Evolutionary conservation across 2,329 filamentous ascomycete species (phyloP).

Genomic region (Penicillium capsulatum): DNA sequence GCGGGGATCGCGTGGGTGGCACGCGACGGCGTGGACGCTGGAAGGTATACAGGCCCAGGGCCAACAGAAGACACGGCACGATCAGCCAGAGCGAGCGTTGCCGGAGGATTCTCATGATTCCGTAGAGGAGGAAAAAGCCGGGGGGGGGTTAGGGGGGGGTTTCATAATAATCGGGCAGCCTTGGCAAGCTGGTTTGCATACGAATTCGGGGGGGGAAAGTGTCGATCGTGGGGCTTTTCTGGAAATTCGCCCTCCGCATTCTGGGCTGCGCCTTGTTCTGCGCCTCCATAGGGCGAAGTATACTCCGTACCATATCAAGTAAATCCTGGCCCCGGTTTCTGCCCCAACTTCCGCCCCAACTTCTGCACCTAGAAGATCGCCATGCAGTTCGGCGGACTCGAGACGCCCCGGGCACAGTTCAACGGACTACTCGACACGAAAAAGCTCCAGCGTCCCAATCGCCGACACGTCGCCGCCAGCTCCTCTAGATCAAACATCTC

Average conservation of each 20-base stretch:
- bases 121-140: not conserved
- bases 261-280: too few species aligned
- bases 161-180: too few species aligned
- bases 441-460: constrained; percentile 35
- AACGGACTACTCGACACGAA: constrained; percentile 40
- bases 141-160: too few species aligned
- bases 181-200: not conserved
- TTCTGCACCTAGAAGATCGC: constrained; percentile 43
- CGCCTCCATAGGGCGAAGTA: too few species aligned
- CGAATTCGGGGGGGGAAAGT: not conserved
- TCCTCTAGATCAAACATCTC: constrained; percentile 42
- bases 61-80: constrained; percentile 2
- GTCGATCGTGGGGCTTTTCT: not conserved
- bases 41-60: constrained; percentile 2
- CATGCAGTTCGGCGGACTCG: constrained; percentile 43
- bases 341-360: too few species aligned
- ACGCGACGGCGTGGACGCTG: not conserved
- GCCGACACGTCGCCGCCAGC: constrained; percentile 31
- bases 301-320: too few species aligned
- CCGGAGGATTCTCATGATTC: constrained; percentile 2
- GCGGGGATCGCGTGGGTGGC: not conserved
- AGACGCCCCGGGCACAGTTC: constrained; percentile 39
- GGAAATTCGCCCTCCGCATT: not conserved
- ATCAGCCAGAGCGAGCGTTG: constrained; percentile 2
- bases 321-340: too few species aligned